Conservation (phyloP, 164 flowering plant genomes). For the Macadamia tetraphylla region DNA sequence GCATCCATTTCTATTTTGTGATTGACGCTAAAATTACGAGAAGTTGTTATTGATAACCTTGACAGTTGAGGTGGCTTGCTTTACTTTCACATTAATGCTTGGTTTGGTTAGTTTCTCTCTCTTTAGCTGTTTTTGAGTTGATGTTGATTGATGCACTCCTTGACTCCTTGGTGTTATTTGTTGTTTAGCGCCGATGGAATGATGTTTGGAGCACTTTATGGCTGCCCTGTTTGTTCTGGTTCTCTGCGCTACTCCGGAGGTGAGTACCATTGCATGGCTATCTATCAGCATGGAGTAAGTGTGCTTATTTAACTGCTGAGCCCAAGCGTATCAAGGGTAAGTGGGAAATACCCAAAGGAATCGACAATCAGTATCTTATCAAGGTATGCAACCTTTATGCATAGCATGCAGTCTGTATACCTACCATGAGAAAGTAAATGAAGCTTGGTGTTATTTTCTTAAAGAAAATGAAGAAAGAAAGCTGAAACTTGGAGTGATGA, state of each 20-base stretch:
- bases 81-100: not conserved
- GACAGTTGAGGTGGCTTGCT: not conserved
- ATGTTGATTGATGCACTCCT: not conserved
- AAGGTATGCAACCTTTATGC: slow-evolving; percentile 41
- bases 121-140: not conserved
- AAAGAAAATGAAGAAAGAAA: no score
- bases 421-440: not conserved
- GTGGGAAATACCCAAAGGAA: slow-evolving; percentile 82
- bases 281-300: slow-evolving; percentile 90
- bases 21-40: no score
- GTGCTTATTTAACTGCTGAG: slow-evolving; percentile 67
- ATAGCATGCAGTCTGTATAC: not conserved
- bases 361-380: slow-evolving; percentile 55
- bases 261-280: slow-evolving; percentile 74
- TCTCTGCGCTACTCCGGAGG: slow-evolving; percentile 64
- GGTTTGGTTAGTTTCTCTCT: not conserved
- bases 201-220: slow-evolving; percentile 82
- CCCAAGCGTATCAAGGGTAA: slow-evolving; percentile 65
- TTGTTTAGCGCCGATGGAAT: slow-evolving; percentile 80
- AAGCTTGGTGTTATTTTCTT: slow-evolving; percentile 5
- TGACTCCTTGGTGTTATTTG: not conserved
- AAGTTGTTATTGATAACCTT: not conserved
- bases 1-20: no score
- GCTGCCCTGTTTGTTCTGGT: slow-evolving; percentile 77
- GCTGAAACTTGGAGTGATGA: slow-evolving; percentile 1